Evolutionary conservation across 495 filamentous ascomycete genomes (phyloP).

Genomic region (Penicillium manginii): DNA sequence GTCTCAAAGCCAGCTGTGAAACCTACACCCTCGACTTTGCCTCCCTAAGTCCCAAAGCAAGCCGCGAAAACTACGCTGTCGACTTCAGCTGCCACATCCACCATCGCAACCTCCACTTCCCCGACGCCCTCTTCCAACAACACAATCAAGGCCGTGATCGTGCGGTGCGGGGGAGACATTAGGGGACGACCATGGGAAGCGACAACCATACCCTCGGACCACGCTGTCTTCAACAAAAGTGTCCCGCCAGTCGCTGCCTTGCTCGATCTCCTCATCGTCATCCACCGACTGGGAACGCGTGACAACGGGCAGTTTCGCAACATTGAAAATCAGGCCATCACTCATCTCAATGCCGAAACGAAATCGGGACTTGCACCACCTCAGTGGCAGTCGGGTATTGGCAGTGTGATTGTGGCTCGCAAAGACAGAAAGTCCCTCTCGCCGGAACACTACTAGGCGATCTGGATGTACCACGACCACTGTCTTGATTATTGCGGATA

Average conservation of each 20-base stretch:
- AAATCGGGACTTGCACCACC: not conserved
- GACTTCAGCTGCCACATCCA: not conserved
- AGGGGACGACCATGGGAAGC: not conserved
- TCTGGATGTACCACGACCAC: conserved; percentile 5
- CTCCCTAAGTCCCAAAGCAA: too few relatives aligned
- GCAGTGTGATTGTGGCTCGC: not conserved
- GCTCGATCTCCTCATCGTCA: conserved; percentile 1
- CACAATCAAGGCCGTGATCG: not conserved
- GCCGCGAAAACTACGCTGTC: too few relatives aligned
- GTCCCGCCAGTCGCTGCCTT: not conserved
- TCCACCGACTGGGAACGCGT: not conserved
- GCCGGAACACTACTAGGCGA: conserved; percentile 5
- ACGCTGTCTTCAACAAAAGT: conserved; percentile 3
- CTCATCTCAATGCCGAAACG: not conserved
- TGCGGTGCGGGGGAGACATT: not conserved
- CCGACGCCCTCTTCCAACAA: not conserved
- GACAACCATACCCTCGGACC: conserved; percentile 6
- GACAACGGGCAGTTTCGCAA: not conserved
- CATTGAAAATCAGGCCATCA: not conserved
- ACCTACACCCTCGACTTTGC: not conserved
- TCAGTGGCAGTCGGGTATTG: not conserved
- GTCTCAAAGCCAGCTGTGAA: not conserved
- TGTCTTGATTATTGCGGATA: conserved; percentile 1
- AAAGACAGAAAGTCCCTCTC: conserved; percentile 1
- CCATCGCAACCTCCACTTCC: not conserved